Evolutionary conservation across 2,329 filamentous ascomycete species (phyloP), one percentile per base, ranked within the genome.

Genomic region (Metarhizium album): DNA sequence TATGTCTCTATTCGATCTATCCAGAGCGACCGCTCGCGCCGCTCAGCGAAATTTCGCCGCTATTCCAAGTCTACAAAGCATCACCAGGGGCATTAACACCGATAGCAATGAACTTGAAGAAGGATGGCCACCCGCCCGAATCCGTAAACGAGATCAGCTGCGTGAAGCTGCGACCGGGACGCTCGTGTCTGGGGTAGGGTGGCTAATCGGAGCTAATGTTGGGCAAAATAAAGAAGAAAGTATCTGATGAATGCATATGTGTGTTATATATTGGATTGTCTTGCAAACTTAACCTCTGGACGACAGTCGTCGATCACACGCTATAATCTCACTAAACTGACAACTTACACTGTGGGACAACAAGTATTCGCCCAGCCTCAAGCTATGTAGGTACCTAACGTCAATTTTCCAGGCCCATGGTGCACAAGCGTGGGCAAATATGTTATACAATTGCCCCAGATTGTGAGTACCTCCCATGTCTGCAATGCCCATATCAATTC

Each of bases 131-230:
- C 58, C 62, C 46, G 65, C 73, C 52, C 73, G 68, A 51, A 72
- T 79, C 37, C 76, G 87, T 58, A 90, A 84, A 71, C 76, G 87
- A 58, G 87, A 91, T 63, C 83, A 85, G 64, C 60, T 86, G 40
- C 73, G 80, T 55, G 82, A 84, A 53, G 82, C 76, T 35, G 82
- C 83, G 8, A 80, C 83, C 50, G 81, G 80, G n/a, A 82, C 81
- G 1, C 63, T 86, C 45, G 82, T 83, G 2, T 81, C 79, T 42
- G 79, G 83, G 18, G 78, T 86, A 23, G 82, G 83, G 0, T 86
- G 83, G 83, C 64, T 86, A 45, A 76, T 86, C 52, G 80, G 79
- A 6, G 82, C 81, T n/a, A 68, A 65, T 50, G 57, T 62, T 1
- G 62, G 55, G 38, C 58, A 63, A 42, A 52, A 46, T 46, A 46